A percentile compares a stretch with the other conserved stretches of the same genome.
Conservation (phyloP, 352 stramenopile species). For the Phytophthora citricola region DNA sequence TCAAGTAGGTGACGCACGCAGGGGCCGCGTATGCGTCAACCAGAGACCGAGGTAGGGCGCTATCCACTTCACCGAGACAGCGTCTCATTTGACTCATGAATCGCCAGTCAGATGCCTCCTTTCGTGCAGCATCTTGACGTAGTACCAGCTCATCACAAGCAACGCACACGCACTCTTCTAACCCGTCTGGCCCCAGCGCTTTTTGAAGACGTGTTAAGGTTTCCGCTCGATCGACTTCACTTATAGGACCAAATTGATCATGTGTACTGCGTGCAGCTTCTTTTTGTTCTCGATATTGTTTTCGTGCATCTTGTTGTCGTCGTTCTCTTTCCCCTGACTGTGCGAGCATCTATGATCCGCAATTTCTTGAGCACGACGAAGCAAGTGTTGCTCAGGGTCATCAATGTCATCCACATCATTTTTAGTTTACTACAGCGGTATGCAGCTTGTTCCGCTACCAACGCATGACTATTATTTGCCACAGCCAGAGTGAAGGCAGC, state of each 20-base stretch:
- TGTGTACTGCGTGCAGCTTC: too few species aligned
- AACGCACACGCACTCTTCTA: conserved; percentile 2
- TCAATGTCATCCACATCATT: too few species aligned
- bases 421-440: too few species aligned
- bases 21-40: background rate
- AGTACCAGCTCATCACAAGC: background rate
- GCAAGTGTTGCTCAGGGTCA: too few species aligned
- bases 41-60: background rate
- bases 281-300: too few species aligned
- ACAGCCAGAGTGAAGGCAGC: too few species aligned
- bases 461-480: too few species aligned
- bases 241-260: background rate
- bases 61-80: background rate
- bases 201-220: background rate
- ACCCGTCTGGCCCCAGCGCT: background rate
- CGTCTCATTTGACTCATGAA: background rate
- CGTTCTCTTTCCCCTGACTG: too few species aligned
- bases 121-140: background rate
- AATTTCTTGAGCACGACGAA: too few species aligned
- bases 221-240: background rate
- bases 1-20: background rate
- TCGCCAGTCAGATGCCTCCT: conserved; percentile 3
- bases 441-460: too few species aligned
- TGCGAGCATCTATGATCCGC: too few species aligned
- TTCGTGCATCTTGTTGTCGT: too few species aligned